Base-by-base conservation (phyloP, 2,329 filamentous ascomycete species). In the Teratosphaeria nubilosa region DNA sequence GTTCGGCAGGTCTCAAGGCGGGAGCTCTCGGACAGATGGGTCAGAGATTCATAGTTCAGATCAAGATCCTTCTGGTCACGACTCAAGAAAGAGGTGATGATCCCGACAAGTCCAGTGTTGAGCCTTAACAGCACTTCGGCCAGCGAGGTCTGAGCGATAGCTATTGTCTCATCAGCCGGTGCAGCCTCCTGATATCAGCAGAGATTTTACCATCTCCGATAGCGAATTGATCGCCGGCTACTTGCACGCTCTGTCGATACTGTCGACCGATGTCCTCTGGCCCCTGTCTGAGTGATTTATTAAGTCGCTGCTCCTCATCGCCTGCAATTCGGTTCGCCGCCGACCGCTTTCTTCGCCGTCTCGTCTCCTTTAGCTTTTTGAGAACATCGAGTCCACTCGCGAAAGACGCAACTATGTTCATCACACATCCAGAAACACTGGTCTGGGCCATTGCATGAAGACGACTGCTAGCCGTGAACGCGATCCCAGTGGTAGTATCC, bases 91-190 rank as follows among this genome's bases (percentile, higher is more conserved):
- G 74, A 66, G 22, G 74, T 68, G 56, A 78, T 77, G 63, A 79
- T 77, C 58, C 67, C 65, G 7, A 78, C 75, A 5, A 79, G 72
- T 45, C 77, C 76, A 20, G 75, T 75, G 60, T 79, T 78, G 30
- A 78, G 66, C 60, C 71, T 76, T 58, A 78, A 70, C 25, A 78
- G 62, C 20, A 76, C 75, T 60, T 75, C 74, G 11, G 75, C 73
- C 22, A 78, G 74, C n/a, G 72, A 74, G 2, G 73, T 73, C 59
- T 77, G 75, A 16, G 76, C 76, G 56, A 74, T 74, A 52, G 73
- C 76, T 78, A 58, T 25, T 9, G 5, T 54, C 5, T 14, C 24
- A 31, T 63, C 27, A 66, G 63, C 30, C 41, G 20, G 25, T 31
- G 22, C 10, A 11, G 30, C 11, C 31, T 11, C 30, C 13, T 53